These are phyloP conservation scores for Volvariella surrecta DNA, from an alignment of 1,284 basidiomycete species.

Conservation along the genomic window DNA sequence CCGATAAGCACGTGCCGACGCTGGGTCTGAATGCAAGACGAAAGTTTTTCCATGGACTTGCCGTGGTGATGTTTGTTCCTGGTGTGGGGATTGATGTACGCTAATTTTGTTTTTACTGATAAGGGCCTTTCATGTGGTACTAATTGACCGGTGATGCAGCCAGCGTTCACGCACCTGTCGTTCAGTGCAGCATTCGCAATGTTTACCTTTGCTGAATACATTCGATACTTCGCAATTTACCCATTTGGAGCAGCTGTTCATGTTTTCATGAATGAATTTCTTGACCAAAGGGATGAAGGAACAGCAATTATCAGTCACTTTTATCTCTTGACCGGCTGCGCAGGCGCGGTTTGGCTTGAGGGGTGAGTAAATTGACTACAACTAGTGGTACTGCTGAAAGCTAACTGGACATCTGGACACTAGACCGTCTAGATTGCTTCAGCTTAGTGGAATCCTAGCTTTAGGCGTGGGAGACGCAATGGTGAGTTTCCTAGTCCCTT, in stretches of 20 bases:
- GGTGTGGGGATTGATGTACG: constrained; percentile 84
- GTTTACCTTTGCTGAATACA: constrained; percentile 94
- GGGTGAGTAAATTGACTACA: constrained; percentile 44
- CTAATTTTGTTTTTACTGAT: constrained; percentile 8
- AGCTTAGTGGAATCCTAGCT: constrained; percentile 86
- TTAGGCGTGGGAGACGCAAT: constrained; percentile 93
- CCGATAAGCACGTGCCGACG: constrained; percentile 83
- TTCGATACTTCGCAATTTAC: constrained; percentile 97
- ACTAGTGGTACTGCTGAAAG: background rate
- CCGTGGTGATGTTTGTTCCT: constrained; percentile 94
- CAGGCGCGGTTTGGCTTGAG: constrained; percentile 92
- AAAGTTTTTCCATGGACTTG: constrained; percentile 96
- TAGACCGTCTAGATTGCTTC: constrained; percentile 65
- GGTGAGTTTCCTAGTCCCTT: constrained; percentile 33
- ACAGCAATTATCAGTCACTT: constrained; percentile 97
- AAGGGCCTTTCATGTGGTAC: constrained; percentile 10
- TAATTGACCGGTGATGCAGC: constrained; percentile 37
- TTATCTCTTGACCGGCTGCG: constrained; percentile 93
- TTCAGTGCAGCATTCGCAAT: constrained; percentile 91
- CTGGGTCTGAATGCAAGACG: constrained; percentile 89
- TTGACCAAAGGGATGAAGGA: constrained; percentile 92
- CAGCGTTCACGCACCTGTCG: constrained; percentile 91
- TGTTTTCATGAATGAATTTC: constrained; percentile 95
- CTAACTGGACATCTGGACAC: constrained; percentile 4
- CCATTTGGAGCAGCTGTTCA: constrained; percentile 93